A percentile compares a stretch with the other conserved stretches of the same genome.
These are phyloP conservation scores for Lichtheimia corymbifera DNA, from an alignment of 371 early-diverging fungal genomes.

Conservation along the genomic window DNA sequence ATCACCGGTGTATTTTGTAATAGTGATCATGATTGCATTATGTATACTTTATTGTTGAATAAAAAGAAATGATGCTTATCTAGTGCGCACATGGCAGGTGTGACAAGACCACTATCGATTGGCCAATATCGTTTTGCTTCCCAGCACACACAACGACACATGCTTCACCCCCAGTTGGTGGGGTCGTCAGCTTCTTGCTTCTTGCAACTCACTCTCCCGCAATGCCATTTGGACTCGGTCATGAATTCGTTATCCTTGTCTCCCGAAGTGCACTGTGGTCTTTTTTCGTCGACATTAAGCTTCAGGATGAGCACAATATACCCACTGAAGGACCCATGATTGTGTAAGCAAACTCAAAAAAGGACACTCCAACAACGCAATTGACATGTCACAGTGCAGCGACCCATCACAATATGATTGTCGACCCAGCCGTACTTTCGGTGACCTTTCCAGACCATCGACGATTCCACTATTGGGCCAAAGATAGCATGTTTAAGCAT, in stretches of 20 bases:
- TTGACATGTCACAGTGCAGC: constrained; percentile 34
- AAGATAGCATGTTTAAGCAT: constrained; percentile 51
- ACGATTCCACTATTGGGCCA: constrained; percentile 61
- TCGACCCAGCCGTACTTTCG: constrained; percentile 54
- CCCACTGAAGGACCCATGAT: constrained; percentile 42
- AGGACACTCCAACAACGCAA: not conserved
- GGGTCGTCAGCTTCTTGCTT: no score
- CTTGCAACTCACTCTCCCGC: not conserved
- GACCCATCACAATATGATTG: constrained; percentile 61
- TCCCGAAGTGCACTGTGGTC: constrained; percentile 50
- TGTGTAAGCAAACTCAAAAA: constrained; percentile 25
- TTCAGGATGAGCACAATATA: constrained; percentile 37
- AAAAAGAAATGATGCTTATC: no score
- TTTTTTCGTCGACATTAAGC: constrained; percentile 42
- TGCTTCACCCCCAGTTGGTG: no score
- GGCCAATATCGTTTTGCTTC: no score
- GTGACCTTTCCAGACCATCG: constrained; percentile 50
- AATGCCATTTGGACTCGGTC: constrained; percentile 51
- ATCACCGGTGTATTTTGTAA: no score
- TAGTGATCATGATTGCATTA: no score
- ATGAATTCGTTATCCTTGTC: constrained; percentile 39
- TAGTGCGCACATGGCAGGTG: no score
- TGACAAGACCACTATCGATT: no score
- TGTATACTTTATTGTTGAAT: no score
- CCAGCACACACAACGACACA: no score